Conservation (phyloP, 345 rosid species). For the Moricandia moricandioides region DNA sequence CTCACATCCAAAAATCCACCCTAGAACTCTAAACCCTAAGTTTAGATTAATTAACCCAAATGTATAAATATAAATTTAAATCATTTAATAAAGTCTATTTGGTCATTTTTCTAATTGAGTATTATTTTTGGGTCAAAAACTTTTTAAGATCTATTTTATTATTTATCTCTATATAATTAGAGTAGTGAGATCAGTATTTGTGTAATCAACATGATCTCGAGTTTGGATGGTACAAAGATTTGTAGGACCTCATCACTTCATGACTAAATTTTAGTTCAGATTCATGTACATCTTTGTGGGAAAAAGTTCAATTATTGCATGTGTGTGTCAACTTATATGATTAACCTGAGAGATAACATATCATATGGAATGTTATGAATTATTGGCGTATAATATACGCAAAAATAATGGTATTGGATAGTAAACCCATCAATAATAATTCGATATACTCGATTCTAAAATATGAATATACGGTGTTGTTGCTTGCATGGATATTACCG, state of each 20-base stretch:
- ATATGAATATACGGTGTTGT: background rate
- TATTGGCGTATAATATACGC: background rate
- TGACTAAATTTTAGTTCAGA: background rate
- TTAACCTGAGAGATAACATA: background rate
- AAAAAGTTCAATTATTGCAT: background rate
- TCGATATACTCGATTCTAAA: background rate
- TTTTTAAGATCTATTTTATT: too few relatives aligned
- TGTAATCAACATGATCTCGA: background rate
- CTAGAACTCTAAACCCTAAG: too few relatives aligned
- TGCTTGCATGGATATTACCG: conserved; percentile 24
- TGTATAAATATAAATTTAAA: too few relatives aligned
- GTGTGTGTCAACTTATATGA: background rate
- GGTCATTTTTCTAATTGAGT: too few relatives aligned
- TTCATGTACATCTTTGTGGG: background rate
- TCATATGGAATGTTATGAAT: background rate
- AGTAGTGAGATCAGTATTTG: background rate
- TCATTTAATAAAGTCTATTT: too few relatives aligned
- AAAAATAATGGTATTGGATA: background rate
- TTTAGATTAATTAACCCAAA: too few relatives aligned
- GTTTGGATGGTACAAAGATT: background rate
- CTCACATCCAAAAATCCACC: too few relatives aligned
- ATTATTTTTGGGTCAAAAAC: too few relatives aligned
- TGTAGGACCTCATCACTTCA: background rate
- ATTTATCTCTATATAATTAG: too few relatives aligned
- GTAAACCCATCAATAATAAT: background rate